Evolutionary conservation across 306 rosid genomes (phyloP).

Genomic region (Nissolia schottii): DNA sequence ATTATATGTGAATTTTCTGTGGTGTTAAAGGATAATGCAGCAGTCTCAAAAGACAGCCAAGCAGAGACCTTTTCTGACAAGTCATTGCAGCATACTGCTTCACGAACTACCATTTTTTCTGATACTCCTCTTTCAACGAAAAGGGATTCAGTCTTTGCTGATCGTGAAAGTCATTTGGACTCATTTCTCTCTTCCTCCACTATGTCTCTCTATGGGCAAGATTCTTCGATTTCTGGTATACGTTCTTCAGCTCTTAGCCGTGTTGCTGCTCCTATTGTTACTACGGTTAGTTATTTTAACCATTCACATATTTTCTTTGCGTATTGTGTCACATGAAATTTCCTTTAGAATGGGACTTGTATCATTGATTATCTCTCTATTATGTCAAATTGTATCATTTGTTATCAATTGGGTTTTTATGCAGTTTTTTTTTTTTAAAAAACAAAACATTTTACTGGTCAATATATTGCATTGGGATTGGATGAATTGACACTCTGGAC

Average conservation of each 20-base stretch:
- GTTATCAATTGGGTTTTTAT: neutral
- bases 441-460: neutral
- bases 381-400: neutral
- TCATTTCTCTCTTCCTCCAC: conserved; percentile 61
- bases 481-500: neutral
- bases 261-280: conserved; percentile 75
- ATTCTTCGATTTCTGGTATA: conserved; percentile 52
- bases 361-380: conserved; percentile 2
- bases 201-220: conserved; percentile 62
- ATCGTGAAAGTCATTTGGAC: conserved; percentile 64
- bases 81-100: conserved; percentile 38
- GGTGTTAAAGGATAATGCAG: conserved; percentile 38
- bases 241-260: conserved; percentile 73
- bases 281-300: conserved; percentile 55
- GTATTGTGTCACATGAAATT: neutral
- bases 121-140: conserved; percentile 52
- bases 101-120: conserved; percentile 45
- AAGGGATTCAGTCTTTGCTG: conserved; percentile 60
- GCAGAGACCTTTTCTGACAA: conserved; percentile 65
- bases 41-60: conserved; percentile 62
- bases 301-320: neutral
- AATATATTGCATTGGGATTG: neutral
- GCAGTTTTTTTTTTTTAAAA: neutral
- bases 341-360: neutral
- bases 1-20: neutral